phyloP scores from a whole-genome alignment of 805 yeast species.

The Pichia californica region DNA sequence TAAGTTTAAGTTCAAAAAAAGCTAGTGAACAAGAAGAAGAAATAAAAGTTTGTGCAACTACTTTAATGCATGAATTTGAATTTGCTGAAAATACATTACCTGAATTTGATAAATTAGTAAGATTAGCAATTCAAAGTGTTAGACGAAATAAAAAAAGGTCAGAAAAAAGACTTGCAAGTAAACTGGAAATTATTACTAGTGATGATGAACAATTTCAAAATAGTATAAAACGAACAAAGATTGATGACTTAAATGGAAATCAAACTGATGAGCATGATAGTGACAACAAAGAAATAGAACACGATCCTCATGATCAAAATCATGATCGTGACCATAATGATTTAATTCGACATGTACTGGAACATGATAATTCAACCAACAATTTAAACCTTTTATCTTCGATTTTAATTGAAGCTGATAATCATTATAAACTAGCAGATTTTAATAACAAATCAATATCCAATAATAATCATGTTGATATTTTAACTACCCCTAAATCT shows the following conservation, averaged over 20 bases:
- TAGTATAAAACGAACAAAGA: slow-evolving; percentile 2
- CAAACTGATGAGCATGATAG: slow-evolving; percentile 1
- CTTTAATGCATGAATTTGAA: slow-evolving; percentile 70
- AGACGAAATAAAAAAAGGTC: slow-evolving; percentile 78
- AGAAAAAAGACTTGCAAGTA: slow-evolving; percentile 32
- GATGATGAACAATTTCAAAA: slow-evolving; percentile 10
- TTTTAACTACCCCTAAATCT: not conserved
- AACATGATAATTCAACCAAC: slow-evolving; percentile 6
- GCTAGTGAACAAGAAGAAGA: slow-evolving; percentile 91
- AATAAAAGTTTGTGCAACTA: slow-evolving; percentile 70
- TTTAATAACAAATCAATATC: no score
- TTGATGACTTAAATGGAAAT: not conserved
- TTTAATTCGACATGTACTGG: no score
- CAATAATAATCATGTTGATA: not conserved
- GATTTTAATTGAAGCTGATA: slow-evolving; percentile 20
- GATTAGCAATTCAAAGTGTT: slow-evolving; percentile 92
- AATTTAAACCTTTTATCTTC: slow-evolving; percentile 22
- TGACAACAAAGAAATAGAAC: not conserved
- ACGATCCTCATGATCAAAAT: not conserved
- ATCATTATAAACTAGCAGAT: no score
- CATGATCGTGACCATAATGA: no score
- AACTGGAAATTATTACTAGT: slow-evolving; percentile 11
- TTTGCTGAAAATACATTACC: slow-evolving; percentile 49
- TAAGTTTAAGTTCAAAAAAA: slow-evolving; percentile 53
- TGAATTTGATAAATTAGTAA: slow-evolving; percentile 84